Base-by-base conservation (phyloP, 2,329 filamentous ascomycete genomes). In the Monilinia polystroma region DNA sequence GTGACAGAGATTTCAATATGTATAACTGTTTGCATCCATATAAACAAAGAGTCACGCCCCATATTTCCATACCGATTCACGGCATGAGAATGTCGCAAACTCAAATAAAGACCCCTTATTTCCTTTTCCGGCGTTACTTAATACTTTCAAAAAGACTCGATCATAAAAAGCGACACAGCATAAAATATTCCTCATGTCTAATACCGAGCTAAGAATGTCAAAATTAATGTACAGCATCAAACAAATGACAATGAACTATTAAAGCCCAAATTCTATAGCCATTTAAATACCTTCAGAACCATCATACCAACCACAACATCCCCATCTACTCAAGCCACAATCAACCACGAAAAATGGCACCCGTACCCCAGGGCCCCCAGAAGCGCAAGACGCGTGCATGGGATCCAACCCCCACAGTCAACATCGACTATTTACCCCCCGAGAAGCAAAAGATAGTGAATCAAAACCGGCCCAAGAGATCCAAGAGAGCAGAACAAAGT, bases 311-410 rank as follows among this genome's bases (percentile, higher is more conserved):
- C 29, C n/a, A n/a, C 29, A 38, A 38, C 38, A 51, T 4, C 14
- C 35, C 45, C 49, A 20, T 38, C 26, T 8, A 20, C 51, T 4
- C 8, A 2, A 2, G 32, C 4, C 32, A 4, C 23, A 14, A 29
- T 5, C 12, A 23, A 26, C 16, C 29, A 3, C 16, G n/a, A 51
- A 51, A 51, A 29, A 60, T 60, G 58, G 8, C 10, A 18, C 45
- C 58, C 29, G 23, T 14, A 38, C 12, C n/a, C 8, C 11, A 11
- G 26, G n/a, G 20, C 6, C 45, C n/a, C 16, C 14, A 18, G 7
- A 60, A 51, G 29, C 58, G 58, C 58, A 60, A 60, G 47, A 60
- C 45, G 14, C 45, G 45, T 0, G 7, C 58, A 7, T 60, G 58
- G 58, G 45, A 60, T 4, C 58, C 29, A 6, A 26, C 3, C 2